Conservation (phyloP, 2,329 filamentous ascomycete genomes). For the Sporothrix globosa region DNA sequence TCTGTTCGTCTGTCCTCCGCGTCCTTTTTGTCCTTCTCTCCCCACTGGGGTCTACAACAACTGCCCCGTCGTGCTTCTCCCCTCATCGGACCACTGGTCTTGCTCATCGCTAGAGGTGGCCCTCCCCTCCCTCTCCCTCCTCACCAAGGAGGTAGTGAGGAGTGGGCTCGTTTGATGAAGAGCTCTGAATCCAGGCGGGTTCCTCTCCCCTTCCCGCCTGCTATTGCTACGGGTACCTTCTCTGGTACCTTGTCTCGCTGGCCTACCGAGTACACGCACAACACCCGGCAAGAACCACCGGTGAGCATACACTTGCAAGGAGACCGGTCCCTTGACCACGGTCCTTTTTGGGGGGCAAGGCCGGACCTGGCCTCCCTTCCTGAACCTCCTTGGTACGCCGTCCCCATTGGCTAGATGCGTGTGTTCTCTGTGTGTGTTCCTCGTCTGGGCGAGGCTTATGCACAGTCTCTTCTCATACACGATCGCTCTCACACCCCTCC, state of each 20-base stretch:
- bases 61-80: background rate
- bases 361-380: conserved; percentile 20
- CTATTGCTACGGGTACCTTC: background rate
- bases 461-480: conserved; percentile 14
- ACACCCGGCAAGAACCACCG: background rate
- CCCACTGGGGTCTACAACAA: too few species aligned
- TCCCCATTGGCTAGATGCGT: background rate
- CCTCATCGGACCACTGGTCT: conserved; percentile 19
- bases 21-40: background rate
- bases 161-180: conserved; percentile 32
- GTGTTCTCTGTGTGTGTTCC: background rate
- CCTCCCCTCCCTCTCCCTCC: conserved; percentile 14
- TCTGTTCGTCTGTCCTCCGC: conserved; percentile 9
- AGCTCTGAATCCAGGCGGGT: conserved; percentile 9
- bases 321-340: conserved; percentile 25
- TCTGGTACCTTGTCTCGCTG: background rate
- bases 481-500: conserved; percentile 20
- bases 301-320: conserved; percentile 24
- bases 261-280: background rate
- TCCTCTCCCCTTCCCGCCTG: conserved; percentile 1
- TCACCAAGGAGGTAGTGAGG: conserved; percentile 31
- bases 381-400: conserved; percentile 2
- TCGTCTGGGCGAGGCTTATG: conserved; percentile 6
- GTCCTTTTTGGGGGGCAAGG: conserved; percentile 21
- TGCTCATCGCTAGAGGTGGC: background rate